Base-by-base conservation (phyloP, 2,329 filamentous ascomycete genomes). In the Alternaria ethzedia region DNA sequence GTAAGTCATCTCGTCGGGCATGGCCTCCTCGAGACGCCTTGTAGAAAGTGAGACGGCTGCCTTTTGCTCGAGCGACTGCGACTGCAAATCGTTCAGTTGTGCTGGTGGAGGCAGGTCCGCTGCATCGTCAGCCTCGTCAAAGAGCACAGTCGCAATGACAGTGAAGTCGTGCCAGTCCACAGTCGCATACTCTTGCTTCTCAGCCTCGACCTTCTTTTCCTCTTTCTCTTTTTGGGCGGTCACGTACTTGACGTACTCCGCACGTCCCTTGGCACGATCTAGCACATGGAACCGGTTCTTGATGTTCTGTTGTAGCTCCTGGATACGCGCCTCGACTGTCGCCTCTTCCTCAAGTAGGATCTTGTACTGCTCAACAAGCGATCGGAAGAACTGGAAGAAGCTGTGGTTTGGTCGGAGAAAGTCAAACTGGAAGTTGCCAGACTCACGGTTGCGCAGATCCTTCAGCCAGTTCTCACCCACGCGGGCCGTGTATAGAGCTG, bases 141-240 rank as follows among this genome's bases (percentile, higher is more conserved):
- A 99, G 15, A 93, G 86, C 57, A 99, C 94, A 1, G 94, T 97
- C 81, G 97, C 96, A 47, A 97, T 94, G 20, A 99, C 91, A 32
- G 95, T 90, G 73, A 99, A 99, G 78, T 98, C 95, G 76, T 97
- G 93, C 96, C 96, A 99, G 80, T 99, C 96, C 67, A 99, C 96
- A 72, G 96, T 91, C 1, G 91, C 91, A 79, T 96, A 91, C 57
- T 87, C 86, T 54, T 89, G 78, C 74, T 90, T 90, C 79, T 97
- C 92, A 74, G 93, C 89, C 76, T 96, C 92, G 44, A 91, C 91
- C 67, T 94, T 89, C 75, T 96, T 93, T 74, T 97, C 94, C 76
- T 94, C 94, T 84, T 94, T 92, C 72, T 90, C 88, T 78, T 94
- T 95, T 82, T 97, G 92, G 58, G 89, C 84, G 70, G 96, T 92